Evolutionary conservation across 108 stramenopile species (phyloP), one percentile per base, ranked within the genome.

Genomic region (Cyclostephanos invisitatus): DNA sequence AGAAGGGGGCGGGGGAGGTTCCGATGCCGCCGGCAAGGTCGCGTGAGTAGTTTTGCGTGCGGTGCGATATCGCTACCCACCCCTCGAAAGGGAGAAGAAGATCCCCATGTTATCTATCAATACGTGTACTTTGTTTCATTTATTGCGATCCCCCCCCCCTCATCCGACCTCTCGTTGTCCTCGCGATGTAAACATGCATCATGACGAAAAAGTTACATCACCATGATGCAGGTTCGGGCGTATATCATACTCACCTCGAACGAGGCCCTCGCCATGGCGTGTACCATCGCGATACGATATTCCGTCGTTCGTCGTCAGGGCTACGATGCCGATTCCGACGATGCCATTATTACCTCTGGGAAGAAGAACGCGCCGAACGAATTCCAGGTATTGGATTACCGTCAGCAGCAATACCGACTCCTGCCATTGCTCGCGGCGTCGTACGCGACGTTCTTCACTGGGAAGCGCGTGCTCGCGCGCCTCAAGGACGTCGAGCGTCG

Each of bases 211-310:
- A 68, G 72, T 18, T 97, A 97, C 90, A 91, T 98, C 71, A 95
- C 96, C 55, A 97, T 98, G 94, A 96, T 98, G 96, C 96, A 96
- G 84, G 96, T 96, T 1, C 83, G 96, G 7, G 94, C 95, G 21
- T 87, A 82, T 67, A 92, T 96, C 55, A 80, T 80, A 55, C 68
- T 74, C 32, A 74, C 82, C 17, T 83, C 82, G 42, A 73, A 70
- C 22, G 88, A 89, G 64, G 89, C 93, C 17, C 78, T 98, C 29
- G 96, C 89, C 21, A 82, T 84, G 68, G 98, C 95, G 20, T 88
- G 91, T 64, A 96, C 96, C 65, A 89, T 97, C 36, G 84, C 86
- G 44, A 85, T 90, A 37, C 89, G 95, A 36, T 98, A 98, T 73
- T 95, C 94, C 35, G 94, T 94, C 25, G 87, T 98, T 17, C 86